Evolutionary conservation across 129 eudicot genomes (phyloP).

Genomic region (Lonicera japonica): DNA sequence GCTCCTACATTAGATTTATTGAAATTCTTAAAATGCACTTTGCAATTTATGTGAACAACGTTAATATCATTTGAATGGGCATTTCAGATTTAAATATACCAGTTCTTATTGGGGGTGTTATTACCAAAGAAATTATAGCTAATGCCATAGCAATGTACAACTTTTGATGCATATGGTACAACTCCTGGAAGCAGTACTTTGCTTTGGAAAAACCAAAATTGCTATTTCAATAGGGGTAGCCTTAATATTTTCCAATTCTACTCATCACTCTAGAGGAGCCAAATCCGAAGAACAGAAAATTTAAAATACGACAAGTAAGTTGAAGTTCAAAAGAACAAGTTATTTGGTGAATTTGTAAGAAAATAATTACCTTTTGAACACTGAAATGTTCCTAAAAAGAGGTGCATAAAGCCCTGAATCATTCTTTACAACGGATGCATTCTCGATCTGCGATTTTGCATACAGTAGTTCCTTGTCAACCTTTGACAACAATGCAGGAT

Average conservation of each 20-base stretch:
- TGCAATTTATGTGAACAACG: too few species aligned
- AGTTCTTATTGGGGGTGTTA: too few species aligned
- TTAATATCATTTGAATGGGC: too few species aligned
- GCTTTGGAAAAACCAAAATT: too few species aligned
- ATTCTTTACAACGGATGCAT: constrained; percentile 23
- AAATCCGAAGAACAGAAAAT: background rate
- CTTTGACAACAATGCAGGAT: constrained; percentile 47
- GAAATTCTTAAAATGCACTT: background rate
- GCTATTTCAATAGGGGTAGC: too few species aligned
- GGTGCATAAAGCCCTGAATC: constrained; percentile 54
- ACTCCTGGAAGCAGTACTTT: too few species aligned
- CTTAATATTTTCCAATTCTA: too few species aligned
- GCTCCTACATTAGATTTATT: constrained; percentile 39
- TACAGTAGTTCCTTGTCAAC: constrained; percentile 53
- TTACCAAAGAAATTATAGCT: too few species aligned
- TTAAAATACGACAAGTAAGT: background rate
- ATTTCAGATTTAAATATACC: too few species aligned
- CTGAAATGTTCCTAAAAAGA: constrained; percentile 62
- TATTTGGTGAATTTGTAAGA: background rate
- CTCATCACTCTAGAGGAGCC: too few species aligned
- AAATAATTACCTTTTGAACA: constrained; percentile 47
- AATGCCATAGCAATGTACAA: too few species aligned
- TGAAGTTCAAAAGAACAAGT: background rate
- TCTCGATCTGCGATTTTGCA: constrained; percentile 51
- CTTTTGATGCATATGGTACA: too few species aligned